Base-by-base conservation (phyloP, 768 basidiomycete species). In the Bullera alba region DNA sequence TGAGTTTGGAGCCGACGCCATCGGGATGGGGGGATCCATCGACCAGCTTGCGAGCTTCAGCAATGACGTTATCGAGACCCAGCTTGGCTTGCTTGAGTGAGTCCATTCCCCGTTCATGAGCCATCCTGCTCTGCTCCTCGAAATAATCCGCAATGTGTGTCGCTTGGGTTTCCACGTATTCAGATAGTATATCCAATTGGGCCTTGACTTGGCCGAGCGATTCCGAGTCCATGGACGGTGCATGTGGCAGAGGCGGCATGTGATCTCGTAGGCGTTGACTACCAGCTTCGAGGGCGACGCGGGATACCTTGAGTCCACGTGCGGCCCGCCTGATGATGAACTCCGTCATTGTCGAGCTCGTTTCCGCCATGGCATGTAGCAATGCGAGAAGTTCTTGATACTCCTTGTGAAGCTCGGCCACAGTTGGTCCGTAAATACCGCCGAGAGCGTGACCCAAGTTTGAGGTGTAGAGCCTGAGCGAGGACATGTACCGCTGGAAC, bases 1-100 rank as follows among this genome's bases (percentile, higher is more conserved):
- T 48, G 46, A 43, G 19, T 22, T 43, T 25, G 5, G 42, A 16
- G 12, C 25, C 17, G 21, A 38, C 46, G 10, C 34, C 19, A n/a
- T n/a, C n/a, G n/a, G n/a, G n/a, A n/a, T n/a, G n/a, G 7, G 17
- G 12, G 17, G 36, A 32, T 6, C 17, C 46, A 15, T 36, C 36
- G n/a, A 36, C 25, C 15, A 48, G 16, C 16, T 17, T 12, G 12
- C 27, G 17, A 5, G 46, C 46, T 28, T 37, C 32, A 27, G 19
- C n/a, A 3, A 52, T 8, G 3, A 52, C 15, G 16, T 36, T 39
- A 44, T 52, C 50, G 22, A 52, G 50, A 46, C 50, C 50, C 21
- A 42, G 29, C 17, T 41, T 45, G 17, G 50, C 50, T 22, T 46
- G 42, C 21, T 30, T 22, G 4, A 52, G 36, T 7, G 42, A 50